Conservation (phyloP, 2,329 filamentous ascomycete species). For the Colletotrichum sp. region DNA sequence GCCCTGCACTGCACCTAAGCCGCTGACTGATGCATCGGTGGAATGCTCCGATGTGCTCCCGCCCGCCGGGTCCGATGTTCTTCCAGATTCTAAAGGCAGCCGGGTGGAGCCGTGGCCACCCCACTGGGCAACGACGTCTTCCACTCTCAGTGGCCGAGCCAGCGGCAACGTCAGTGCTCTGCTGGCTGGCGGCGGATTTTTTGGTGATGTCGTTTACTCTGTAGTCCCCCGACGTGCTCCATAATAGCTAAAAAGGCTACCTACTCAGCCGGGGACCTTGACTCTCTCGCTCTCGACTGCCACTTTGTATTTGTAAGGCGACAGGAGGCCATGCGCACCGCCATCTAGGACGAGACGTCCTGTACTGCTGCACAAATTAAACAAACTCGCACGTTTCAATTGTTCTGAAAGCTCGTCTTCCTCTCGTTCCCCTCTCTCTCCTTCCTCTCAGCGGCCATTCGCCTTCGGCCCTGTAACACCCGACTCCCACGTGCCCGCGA, state of each 20-base stretch:
- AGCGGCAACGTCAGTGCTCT: conserved; percentile 18
- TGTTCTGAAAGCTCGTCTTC: neutral
- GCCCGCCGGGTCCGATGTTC: conserved; percentile 6
- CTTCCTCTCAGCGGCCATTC: neutral
- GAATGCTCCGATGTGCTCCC: neutral
- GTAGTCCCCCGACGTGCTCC: neutral
- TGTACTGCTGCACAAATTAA: neutral
- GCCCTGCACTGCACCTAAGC: neutral
- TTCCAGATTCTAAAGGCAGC: conserved; percentile 13
- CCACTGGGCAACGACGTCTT: neutral
- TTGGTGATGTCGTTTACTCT: conserved; percentile 17
- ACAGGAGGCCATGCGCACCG: conserved; percentile 16
- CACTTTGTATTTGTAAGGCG: conserved; percentile 20
- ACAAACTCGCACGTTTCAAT: neutral
- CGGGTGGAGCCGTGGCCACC: neutral
- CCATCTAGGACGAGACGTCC: conserved; percentile 7
- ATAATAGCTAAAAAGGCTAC: conserved; percentile 9
- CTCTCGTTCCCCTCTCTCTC: neutral
- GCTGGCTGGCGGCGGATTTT: conserved; percentile 2
- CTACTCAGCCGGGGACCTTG: neutral
- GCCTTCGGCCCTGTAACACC: neutral
- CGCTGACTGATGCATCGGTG: neutral
- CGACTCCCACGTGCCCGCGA: conserved; percentile 2
- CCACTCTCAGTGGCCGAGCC: conserved; percentile 1
- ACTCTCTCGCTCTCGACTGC: neutral